These are phyloP conservation scores for Rhododendron ovatum DNA, from an alignment of 148 eudicot genomes.

Conservation along the genomic window DNA sequence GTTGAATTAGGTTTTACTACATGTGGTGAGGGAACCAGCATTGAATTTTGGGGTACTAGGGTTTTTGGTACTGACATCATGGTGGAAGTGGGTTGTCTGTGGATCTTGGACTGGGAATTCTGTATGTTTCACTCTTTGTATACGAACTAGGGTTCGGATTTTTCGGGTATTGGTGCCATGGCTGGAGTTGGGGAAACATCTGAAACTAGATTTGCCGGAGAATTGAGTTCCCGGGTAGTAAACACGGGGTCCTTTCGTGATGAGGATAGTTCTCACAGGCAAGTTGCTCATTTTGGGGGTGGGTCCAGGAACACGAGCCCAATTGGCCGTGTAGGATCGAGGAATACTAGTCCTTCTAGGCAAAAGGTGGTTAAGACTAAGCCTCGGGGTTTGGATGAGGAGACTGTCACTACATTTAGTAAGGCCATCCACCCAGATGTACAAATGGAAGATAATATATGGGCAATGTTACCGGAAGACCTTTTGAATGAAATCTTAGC, in stretches of 20 bases:
- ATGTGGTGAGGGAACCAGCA: background rate
- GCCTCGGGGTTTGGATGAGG: constrained; percentile 93
- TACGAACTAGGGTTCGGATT: background rate
- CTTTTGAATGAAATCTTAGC: constrained; percentile 86
- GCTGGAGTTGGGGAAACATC: constrained; percentile 56
- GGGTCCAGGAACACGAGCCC: constrained; percentile 65
- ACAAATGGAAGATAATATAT: constrained; percentile 94
- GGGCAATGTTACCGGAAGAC: constrained; percentile 99
- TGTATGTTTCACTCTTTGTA: background rate
- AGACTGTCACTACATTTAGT: constrained; percentile 53
- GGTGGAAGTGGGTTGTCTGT: background rate
- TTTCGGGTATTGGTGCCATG: constrained; percentile 19
- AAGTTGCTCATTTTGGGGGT: constrained; percentile 37
- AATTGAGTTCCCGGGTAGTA: constrained; percentile 24
- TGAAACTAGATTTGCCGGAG: constrained; percentile 27
- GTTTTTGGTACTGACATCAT: background rate
- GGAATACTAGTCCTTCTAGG: constrained; percentile 83
- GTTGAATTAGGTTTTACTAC: background rate
- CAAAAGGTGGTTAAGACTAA: constrained; percentile 80
- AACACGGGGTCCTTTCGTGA: background rate
- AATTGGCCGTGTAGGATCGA: constrained; percentile 57
- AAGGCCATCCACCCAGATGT: constrained; percentile 62
- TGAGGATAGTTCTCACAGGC: constrained; percentile 35
- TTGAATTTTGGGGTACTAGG: background rate
- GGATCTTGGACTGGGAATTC: background rate